Percentiles rank a stretch among this genome's conserved stretches.
These are phyloP conservation scores for Penicillium sp. DNA, from an alignment of 2,329 filamentous ascomycete genomes.

Conservation along the genomic window DNA sequence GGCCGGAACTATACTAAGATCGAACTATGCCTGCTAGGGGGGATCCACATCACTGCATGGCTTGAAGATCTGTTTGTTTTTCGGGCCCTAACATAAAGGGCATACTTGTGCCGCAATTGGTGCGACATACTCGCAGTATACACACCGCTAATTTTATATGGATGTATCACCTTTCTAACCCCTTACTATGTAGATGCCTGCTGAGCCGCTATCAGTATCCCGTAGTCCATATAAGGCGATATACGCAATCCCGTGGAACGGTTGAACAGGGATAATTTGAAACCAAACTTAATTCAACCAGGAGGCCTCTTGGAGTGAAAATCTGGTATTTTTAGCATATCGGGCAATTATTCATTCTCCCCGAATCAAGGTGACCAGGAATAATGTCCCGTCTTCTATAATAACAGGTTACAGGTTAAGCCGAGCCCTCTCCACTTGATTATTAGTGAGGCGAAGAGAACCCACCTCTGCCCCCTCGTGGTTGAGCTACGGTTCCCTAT, in stretches of 20 bases:
- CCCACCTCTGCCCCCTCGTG: not conserved
- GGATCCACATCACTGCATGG: not conserved
- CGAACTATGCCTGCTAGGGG: not conserved
- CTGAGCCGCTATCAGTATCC: no score
- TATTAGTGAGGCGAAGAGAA: not conserved
- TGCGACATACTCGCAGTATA: no score
- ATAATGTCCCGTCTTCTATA: not conserved
- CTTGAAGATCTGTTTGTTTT: not conserved
- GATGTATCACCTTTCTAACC: no score
- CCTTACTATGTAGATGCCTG: no score
- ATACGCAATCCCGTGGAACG: not conserved
- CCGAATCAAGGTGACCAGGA: not conserved
- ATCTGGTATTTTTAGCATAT: not conserved
- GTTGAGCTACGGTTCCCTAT: not conserved
- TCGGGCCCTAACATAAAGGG: not conserved
- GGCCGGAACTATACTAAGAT: not conserved
- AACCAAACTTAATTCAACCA: not conserved
- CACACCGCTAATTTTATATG: no score
- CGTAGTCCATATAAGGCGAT: not conserved
- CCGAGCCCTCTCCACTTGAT: not conserved
- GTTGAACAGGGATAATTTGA: not conserved
- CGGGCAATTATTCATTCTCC: not conserved
- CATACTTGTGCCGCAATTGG: not conserved
- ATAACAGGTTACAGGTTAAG: not conserved
- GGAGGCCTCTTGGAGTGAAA: not conserved